Conservation (phyloP, 768 basidiomycete genomes). For the Harrya chromipes region DNA sequence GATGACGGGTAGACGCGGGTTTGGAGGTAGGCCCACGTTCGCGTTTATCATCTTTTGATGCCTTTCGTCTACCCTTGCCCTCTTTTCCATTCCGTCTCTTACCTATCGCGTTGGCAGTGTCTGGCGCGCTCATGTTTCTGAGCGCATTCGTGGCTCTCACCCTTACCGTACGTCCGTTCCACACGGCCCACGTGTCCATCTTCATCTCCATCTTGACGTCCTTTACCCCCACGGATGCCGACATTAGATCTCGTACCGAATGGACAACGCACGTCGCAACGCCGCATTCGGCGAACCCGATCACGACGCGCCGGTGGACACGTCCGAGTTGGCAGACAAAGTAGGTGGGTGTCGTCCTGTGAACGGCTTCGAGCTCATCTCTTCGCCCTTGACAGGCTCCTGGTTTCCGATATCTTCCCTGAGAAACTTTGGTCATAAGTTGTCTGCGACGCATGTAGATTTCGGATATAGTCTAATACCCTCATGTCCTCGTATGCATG, state of each 20-base stretch:
- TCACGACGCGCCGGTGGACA: constrained; percentile 55
- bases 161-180: constrained; percentile 17
- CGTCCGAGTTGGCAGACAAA: constrained; percentile 62
- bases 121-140: constrained; percentile 25
- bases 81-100: too few species aligned
- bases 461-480: too few species aligned
- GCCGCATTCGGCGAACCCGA: constrained; percentile 48
- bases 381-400: constrained; percentile 39
- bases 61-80: too few species aligned
- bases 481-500: too few species aligned
- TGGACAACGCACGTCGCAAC: constrained; percentile 58
- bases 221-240: too few species aligned
- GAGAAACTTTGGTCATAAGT: not conserved
- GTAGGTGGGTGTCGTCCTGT: constrained; percentile 29
- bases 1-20: not conserved
- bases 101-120: constrained; percentile 4
- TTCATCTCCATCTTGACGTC: not conserved
- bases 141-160: constrained; percentile 16
- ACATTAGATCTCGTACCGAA: constrained; percentile 55
- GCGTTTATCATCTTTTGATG: not conserved
- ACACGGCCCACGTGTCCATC: not conserved
- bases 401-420: constrained; percentile 54
- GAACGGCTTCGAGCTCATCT: too few species aligned
- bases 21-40: not conserved
- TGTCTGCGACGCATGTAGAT: too few species aligned